Evolutionary conservation across 2,329 filamentous ascomycete species (phyloP), one percentile per base, ranked within the genome.

Genomic region (Nemania abortiva): DNA sequence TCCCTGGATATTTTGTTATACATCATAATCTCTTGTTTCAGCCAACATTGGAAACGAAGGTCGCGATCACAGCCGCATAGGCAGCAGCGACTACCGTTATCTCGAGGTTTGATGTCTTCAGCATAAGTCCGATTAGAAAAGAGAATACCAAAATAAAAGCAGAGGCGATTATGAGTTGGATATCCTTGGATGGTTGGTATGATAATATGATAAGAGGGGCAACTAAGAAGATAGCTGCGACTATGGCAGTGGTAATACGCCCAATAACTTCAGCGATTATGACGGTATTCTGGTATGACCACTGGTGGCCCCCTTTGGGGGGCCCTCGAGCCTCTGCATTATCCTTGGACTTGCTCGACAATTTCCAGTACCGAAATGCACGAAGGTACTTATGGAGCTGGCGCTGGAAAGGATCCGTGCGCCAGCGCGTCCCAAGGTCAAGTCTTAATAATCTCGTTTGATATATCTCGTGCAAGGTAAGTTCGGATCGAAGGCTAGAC

Each of bases 51-150:
- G 56, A 73, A 22, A 75, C 62, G 42, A 75, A 77, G 1, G 73
- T 74, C 1, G 74, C 70, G 1, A 77, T 63, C 6, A 77, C 69
- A 6, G 73, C 74, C 13, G 74, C 72, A 60, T 77, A 76, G 0
- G 74, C 74, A 42, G 74, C 70, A 49, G 72, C 68, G 15, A 74
- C 65, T 6, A 64, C 66, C 66, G 77, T 72, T 66, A 73, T 75
- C 65, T 77, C 73, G 11, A 72, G 60, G 50, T 72, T 77, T 1
- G 74, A 74, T 7, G 66, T 69, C 55, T 58, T 75, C 63, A 74
- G 65, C 65, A 70, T 65, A 18, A 65, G 29, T 37, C 74, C 68
- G 2, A 75, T 68, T 1, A 71, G 9, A 20, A 68, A 60, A 1
- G 71, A 66, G 10, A 76, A 75, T 2, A 65, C 10, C 24, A 73